phyloP scores from a whole-genome alignment of 768 basidiomycete species.

The Leccinum broughii region DNA sequence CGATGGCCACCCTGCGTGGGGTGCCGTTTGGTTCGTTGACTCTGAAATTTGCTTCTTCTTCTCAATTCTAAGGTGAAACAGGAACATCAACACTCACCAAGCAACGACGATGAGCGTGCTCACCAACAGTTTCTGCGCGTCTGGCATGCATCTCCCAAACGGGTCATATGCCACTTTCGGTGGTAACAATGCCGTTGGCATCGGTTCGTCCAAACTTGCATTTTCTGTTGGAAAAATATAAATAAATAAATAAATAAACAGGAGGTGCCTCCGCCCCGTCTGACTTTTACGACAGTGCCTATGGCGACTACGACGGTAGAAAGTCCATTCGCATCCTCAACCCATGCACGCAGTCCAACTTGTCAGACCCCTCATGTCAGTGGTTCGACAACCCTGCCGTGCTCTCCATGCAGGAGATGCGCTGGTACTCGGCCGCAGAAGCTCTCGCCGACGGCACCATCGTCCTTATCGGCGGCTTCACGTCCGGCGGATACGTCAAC shows the following conservation, averaged over 20 bases:
- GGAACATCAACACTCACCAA: slow-evolving; percentile 22
- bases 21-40: slow-evolving; percentile 53
- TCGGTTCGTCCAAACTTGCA: slow-evolving; percentile 32
- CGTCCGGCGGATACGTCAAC: slow-evolving; percentile 75
- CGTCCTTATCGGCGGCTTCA: slow-evolving; percentile 77
- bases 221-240: not conserved
- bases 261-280: slow-evolving; percentile 33
- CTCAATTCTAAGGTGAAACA: slow-evolving; percentile 33
- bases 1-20: slow-evolving; percentile 74
- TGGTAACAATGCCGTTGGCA: slow-evolving; percentile 67
- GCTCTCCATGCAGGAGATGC: slow-evolving; percentile 60
- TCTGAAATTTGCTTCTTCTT: not conserved
- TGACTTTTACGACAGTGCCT: slow-evolving; percentile 52
- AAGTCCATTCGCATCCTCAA: slow-evolving; percentile 77
- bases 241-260: not conserved
- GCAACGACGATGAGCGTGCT: slow-evolving; percentile 38
- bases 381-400: slow-evolving; percentile 70
- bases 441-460: slow-evolving; percentile 73
- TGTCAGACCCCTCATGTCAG: slow-evolving; percentile 50
- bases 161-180: slow-evolving; percentile 74
- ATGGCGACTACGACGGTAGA: slow-evolving; percentile 80
- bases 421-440: slow-evolving; percentile 79
- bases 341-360: slow-evolving; percentile 56
- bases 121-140: slow-evolving; percentile 78
- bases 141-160: slow-evolving; percentile 78